Evolutionary conservation across 805 yeast genomes (phyloP).

Genomic region (Candida endomychidarum): DNA sequence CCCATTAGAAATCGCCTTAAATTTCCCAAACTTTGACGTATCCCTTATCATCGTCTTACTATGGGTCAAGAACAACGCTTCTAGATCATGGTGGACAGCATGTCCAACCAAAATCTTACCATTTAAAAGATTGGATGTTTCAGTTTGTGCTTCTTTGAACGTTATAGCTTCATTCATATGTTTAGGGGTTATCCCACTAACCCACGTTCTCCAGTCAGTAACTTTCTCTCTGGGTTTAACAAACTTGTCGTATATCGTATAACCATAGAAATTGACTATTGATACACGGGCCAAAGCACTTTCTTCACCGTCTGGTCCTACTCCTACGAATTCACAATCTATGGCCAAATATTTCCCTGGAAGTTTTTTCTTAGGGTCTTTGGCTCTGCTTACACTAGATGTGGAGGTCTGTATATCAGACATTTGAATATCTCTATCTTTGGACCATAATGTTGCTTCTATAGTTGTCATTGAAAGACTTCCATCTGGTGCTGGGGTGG

Average conservation of each 20-base stretch:
- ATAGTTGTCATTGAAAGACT: constrained; percentile 15
- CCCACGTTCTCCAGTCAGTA: constrained; percentile 92
- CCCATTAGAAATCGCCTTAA: constrained; percentile 59
- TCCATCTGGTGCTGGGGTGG: no score
- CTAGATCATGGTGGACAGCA: constrained; percentile 77
- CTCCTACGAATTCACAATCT: constrained; percentile 95
- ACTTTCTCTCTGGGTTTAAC: constrained; percentile 76
- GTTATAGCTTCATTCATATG: constrained; percentile 68
- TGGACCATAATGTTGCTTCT: constrained; percentile 25
- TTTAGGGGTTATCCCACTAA: constrained; percentile 76
- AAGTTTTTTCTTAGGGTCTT: constrained; percentile 31
- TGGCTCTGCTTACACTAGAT: neutral
- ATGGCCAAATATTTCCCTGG: constrained; percentile 77
- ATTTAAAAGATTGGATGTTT: constrained; percentile 51
- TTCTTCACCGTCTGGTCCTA: constrained; percentile 68
- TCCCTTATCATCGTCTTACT: constrained; percentile 67
- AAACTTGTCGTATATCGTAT: constrained; percentile 65
- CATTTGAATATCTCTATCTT: constrained; percentile 22
- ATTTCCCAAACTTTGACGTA: constrained; percentile 64
- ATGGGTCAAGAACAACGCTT: constrained; percentile 64
- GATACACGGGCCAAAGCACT: constrained; percentile 86
- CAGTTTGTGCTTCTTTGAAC: constrained; percentile 64
- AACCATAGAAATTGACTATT: constrained; percentile 79
- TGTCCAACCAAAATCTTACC: constrained; percentile 76
- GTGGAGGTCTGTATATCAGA: constrained; percentile 1